phyloP scores from a whole-genome alignment of 108 stramenopile genomes.

The Nitzschia inconspicua region DNA sequence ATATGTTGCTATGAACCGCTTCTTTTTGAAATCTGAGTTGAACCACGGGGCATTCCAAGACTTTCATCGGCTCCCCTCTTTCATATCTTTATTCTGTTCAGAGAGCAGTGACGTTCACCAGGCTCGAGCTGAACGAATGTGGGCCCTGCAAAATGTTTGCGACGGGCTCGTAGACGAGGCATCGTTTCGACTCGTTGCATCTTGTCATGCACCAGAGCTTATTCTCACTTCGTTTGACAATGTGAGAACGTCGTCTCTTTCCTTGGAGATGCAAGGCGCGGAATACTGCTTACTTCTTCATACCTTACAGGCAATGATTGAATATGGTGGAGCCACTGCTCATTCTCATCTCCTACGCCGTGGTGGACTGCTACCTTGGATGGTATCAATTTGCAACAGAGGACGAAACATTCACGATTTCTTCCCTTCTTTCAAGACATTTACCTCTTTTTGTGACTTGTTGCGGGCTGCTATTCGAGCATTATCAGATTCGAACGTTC shows the following conservation, averaged over 20 bases:
- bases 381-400: constrained; percentile 15
- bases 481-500: too few relatives aligned
- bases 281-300: constrained; percentile 33
- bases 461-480: too few relatives aligned
- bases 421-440: not conserved
- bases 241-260: constrained; percentile 5
- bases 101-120: constrained; percentile 44
- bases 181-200: constrained; percentile 56
- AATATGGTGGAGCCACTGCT: constrained; percentile 21
- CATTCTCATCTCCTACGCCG: constrained; percentile 20
- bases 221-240: constrained; percentile 61
- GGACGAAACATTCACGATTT: not conserved
- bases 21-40: constrained; percentile 58
- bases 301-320: constrained; percentile 23
- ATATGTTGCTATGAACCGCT: constrained; percentile 72
- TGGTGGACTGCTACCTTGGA: constrained; percentile 44
- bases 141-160: constrained; percentile 61
- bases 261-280: constrained; percentile 21
- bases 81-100: constrained; percentile 81
- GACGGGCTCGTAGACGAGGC: constrained; percentile 63
- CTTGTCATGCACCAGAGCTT: constrained; percentile 76
- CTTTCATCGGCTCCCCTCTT: constrained; percentile 65
- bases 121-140: constrained; percentile 58
- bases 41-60: constrained; percentile 82
- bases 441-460: too few relatives aligned